A percentile compares a stretch with the other conserved stretches of the same genome.
phyloP scores from a whole-genome alignment of 1,139 yeast genomes.

The Candida smagusa region DNA sequence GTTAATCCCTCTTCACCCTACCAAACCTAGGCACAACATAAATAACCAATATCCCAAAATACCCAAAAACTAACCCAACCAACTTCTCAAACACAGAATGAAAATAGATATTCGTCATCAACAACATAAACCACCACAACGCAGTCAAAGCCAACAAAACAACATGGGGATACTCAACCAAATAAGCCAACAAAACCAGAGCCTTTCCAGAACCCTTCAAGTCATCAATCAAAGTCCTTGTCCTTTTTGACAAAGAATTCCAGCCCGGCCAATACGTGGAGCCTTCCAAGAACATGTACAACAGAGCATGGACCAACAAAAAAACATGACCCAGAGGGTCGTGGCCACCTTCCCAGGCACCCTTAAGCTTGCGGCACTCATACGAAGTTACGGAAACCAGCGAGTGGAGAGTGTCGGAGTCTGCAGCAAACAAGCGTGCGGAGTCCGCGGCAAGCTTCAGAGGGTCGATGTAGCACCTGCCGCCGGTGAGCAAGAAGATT shows the following conservation, averaged over 20 bases:
- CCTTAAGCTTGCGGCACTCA: slow-evolving; percentile 59
- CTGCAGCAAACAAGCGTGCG: slow-evolving; percentile 2
- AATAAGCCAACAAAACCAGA: slow-evolving; percentile 4
- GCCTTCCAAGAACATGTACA: slow-evolving; percentile 68
- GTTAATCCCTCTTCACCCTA: not conserved
- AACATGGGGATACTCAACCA: slow-evolving; percentile 40
- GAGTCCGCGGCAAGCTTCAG: not conserved
- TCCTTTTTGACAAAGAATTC: not conserved
- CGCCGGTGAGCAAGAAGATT: slow-evolving; percentile 79
- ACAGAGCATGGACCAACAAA: slow-evolving; percentile 66
- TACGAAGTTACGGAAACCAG: slow-evolving; percentile 35
- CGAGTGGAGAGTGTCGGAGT: slow-evolving; percentile 11
- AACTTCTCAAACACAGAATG: slow-evolving; percentile 77
- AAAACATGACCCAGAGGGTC: slow-evolving; percentile 97
- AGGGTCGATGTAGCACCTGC: slow-evolving; percentile 48
- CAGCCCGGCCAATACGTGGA: slow-evolving; percentile 35
- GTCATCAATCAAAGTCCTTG: not conserved
- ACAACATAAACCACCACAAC: slow-evolving; percentile 84
- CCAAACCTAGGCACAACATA: slow-evolving; percentile 29
- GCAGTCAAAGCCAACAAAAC: slow-evolving; percentile 41
- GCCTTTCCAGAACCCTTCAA: not conserved
- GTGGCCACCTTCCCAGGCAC: slow-evolving; percentile 88
- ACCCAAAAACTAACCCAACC: slow-evolving; percentile 63
- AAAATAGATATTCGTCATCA: slow-evolving; percentile 81
- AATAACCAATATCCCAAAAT: slow-evolving; percentile 39